Evolutionary conservation across 768 basidiomycete species (phyloP).

Genomic region (Gyrodon lividus): DNA sequence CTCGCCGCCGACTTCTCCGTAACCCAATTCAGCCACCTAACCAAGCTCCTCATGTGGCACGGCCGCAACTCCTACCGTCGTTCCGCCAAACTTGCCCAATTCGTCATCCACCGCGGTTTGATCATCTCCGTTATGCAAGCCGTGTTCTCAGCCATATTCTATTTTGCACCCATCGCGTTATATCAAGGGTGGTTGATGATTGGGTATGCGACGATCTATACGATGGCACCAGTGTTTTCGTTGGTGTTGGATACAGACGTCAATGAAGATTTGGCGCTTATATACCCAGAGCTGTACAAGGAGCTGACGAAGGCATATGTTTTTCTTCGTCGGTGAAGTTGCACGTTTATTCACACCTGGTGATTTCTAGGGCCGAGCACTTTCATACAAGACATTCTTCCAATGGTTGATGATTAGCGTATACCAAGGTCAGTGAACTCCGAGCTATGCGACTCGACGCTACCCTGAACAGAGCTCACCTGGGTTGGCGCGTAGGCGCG

Average conservation of each 20-base stretch:
- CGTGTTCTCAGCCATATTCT: constrained; percentile 90
- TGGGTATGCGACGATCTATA: constrained; percentile 94
- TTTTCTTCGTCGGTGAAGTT: not conserved
- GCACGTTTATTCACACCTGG: constrained; percentile 3
- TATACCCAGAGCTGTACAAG: constrained; percentile 98
- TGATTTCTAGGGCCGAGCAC: constrained; percentile 70
- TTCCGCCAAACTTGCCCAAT: constrained; percentile 95
- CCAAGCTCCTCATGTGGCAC: constrained; percentile 97
- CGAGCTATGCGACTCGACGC: not conserved
- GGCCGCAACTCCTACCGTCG: constrained; percentile 98
- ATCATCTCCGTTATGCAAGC: constrained; percentile 99
- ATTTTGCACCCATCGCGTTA: constrained; percentile 93
- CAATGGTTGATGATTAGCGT: constrained; percentile 96
- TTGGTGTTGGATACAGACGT: constrained; percentile 94
- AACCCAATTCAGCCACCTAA: constrained; percentile 93
- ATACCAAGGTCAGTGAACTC: constrained; percentile 74
- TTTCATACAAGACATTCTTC: constrained; percentile 99
- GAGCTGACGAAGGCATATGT: constrained; percentile 85
- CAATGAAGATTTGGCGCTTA: constrained; percentile 89
- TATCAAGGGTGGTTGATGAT: constrained; percentile 99
- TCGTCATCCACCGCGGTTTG: constrained; percentile 95
- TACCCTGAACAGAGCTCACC: not conserved
- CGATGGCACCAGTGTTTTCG: constrained; percentile 98
- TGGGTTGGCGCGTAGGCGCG: constrained; percentile 55
- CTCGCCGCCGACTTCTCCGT: constrained; percentile 99